Percentiles rank a stretch among this genome's conserved stretches.
phyloP scores from a whole-genome alignment of 2,329 filamentous ascomycete genomes.

The Xylariaceae sp. region DNA sequence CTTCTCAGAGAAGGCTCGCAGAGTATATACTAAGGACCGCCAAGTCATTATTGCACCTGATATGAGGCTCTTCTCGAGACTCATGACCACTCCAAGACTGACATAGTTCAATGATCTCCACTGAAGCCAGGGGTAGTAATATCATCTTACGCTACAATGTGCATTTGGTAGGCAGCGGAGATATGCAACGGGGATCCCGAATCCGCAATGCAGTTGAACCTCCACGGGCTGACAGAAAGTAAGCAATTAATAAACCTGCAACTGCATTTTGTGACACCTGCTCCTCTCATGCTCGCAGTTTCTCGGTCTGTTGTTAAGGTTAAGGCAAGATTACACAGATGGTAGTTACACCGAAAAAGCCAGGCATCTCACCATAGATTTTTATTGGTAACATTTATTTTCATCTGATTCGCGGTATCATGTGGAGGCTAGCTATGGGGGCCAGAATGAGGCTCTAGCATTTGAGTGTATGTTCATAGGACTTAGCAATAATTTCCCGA shows the following conservation, averaged over 20 bases:
- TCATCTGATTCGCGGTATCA: not conserved
- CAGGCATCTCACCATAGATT: not conserved
- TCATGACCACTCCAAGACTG: not conserved
- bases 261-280: not conserved
- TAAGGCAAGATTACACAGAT: conserved; percentile 1
- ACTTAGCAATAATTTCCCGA: not conserved
- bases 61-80: not conserved
- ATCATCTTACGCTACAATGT: not conserved
- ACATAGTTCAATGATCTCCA: not conserved
- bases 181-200: conserved; percentile 16
- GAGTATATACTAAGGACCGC: not conserved
- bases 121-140: not conserved
- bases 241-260: conserved; percentile 22
- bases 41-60: too few relatives aligned
- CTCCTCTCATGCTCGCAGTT: not conserved
- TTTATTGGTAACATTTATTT: not conserved
- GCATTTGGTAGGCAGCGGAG: not conserved
- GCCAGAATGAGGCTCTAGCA: conserved; percentile 13
- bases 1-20: not conserved
- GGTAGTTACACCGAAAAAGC: not conserved
- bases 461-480: too few relatives aligned
- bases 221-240: conserved; percentile 19
- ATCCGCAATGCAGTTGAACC: not conserved
- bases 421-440: conserved; percentile 4
- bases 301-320: not conserved